Evolutionary conservation across 305 asterid genomes (phyloP).

Genomic region (Solanum hybrid): DNA sequence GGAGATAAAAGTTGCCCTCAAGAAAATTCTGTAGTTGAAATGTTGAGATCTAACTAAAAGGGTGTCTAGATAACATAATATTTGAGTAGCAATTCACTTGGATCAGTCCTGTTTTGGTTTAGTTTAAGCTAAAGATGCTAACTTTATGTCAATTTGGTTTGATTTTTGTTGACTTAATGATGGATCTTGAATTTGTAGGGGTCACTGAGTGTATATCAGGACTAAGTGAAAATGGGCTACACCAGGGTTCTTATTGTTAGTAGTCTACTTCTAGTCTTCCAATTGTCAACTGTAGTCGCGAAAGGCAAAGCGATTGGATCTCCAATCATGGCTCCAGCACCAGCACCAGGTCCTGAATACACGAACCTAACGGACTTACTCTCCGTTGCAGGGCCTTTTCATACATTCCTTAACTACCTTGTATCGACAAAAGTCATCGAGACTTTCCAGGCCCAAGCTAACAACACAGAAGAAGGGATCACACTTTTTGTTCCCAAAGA

Average conservation of each 20-base stretch:
- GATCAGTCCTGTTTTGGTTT: neutral
- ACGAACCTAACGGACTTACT: constrained; percentile 60
- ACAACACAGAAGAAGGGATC: constrained; percentile 61
- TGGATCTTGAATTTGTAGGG: constrained; percentile 6
- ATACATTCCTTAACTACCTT: constrained; percentile 54
- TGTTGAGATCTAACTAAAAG: constrained; percentile 9
- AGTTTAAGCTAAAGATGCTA: neutral
- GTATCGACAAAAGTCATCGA: constrained; percentile 52
- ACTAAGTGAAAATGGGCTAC: constrained; percentile 3
- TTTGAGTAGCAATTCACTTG: neutral
- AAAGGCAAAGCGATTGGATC: constrained; percentile 24
- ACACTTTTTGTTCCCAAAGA: constrained; percentile 77
- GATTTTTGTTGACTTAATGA: neutral
- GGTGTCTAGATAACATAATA: neutral
- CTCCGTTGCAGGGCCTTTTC: constrained; percentile 73
- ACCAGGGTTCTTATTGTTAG: neutral
- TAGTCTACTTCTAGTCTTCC: neutral
- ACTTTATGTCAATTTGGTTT: neutral
- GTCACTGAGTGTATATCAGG: neutral
- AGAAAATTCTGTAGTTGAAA: neutral
- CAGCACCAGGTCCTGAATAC: constrained; percentile 65
- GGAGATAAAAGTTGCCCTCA: neutral
- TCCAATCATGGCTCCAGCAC: constrained; percentile 51
- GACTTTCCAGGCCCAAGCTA: constrained; percentile 68
- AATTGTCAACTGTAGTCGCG: constrained; percentile 14